phyloP scores from a whole-genome alignment of 176 grass and related monocot genomes.

The Chloris gayana region DNA sequence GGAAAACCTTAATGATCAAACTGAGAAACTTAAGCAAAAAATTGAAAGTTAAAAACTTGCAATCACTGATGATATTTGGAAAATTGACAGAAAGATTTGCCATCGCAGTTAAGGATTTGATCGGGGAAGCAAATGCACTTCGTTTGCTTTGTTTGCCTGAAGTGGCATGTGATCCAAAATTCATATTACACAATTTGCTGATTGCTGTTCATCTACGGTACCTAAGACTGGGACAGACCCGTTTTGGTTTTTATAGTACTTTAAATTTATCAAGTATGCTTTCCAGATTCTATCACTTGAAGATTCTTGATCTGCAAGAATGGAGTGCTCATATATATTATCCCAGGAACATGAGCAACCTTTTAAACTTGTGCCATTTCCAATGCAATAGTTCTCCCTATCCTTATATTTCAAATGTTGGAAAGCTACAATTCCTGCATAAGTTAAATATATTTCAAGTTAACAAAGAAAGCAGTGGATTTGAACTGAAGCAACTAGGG shows the following conservation, averaged over 20 bases:
- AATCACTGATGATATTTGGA: constrained; percentile 28
- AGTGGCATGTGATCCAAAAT: background rate
- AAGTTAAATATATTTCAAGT: constrained; percentile 5
- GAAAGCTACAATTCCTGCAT: background rate
- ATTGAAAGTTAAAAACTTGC: background rate
- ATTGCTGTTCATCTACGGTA: constrained; percentile 20
- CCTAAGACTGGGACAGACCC: background rate
- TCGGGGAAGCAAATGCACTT: background rate
- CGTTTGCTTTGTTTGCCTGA: background rate
- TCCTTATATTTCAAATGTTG: background rate
- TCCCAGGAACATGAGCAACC: background rate
- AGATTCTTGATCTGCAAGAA: background rate
- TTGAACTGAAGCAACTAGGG: background rate
- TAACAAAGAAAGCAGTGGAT: background rate
- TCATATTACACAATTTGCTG: background rate
- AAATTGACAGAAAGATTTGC: background rate
- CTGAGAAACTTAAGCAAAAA: background rate
- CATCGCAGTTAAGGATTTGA: background rate
- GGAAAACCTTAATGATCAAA: background rate
- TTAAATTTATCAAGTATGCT: background rate
- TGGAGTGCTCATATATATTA: rapidly evolving
- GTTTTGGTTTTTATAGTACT: too few relatives aligned
- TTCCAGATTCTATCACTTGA: constrained; percentile 11
- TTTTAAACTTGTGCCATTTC: background rate
- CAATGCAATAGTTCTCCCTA: too few relatives aligned